Evolutionary conservation across 2,329 filamentous ascomycete genomes (phyloP), one percentile per base, ranked within the genome.

Genomic region (Pleoardoris graminearum): DNA sequence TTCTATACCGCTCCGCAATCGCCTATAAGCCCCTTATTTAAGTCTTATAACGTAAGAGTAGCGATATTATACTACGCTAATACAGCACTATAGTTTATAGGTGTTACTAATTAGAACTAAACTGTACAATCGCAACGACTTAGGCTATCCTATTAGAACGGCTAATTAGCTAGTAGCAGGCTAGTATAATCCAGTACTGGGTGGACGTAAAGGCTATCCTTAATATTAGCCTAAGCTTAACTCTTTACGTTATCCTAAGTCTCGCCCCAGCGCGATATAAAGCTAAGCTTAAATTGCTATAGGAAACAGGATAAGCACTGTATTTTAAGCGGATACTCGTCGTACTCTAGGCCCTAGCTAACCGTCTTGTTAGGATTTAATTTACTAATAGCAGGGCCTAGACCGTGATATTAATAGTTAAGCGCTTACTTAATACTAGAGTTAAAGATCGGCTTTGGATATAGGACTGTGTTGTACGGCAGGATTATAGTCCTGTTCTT

Each of bases 31-130:
- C 29, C 17, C 43, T 46, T 46, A 2, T 46, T 46, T 8, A 32
- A 36, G 30, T 46, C 43, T 46, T n/a, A n/a, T 12, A 46, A 29
- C 22, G 43, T 46, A 8, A n/a, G 19, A 30, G 43, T 46, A 36
- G 43, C 29, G 14, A 46, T 29, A 25, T 46, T 46, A 29, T 32
- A 46, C 43, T 30, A 14, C 22, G 29, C 43, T 16, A 29, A 46
- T 17, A 46, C 12, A 11, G 21, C 30, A 27, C 43, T 46, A 22
- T 29, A 46, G 16, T 35, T 46, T 22, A 43, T 22, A 29, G 39
- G 19, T 14, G 14, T 19, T 29, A 11, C 14, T n/a, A 22, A 43
- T 22, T 27, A 17, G 39, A 43, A 43, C 11, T 27, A 22, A n/a
- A 43, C 39, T 4, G 14, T 29, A 30, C 39, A 22, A 27, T 43